Evolutionary conservation across 176 grass and related monocot species (phyloP).

Genomic region (Eragrostis nindensis): DNA sequence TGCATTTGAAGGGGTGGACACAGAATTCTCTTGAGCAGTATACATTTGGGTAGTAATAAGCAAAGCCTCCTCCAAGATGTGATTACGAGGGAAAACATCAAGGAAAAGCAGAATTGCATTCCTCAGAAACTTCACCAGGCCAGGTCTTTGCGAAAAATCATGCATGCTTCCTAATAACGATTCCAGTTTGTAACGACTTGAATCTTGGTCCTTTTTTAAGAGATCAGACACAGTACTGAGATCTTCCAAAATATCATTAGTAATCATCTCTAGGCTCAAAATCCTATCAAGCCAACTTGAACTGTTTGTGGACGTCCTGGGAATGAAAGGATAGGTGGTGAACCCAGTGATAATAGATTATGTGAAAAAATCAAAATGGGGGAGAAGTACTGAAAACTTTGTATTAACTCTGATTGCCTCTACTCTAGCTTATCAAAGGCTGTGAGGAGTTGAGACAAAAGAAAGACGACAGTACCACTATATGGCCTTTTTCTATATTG

Average conservation of each 20-base stretch:
- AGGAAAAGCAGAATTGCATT: slow-evolving; percentile 81
- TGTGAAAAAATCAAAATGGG: not conserved
- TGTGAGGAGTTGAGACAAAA: slow-evolving; percentile 7
- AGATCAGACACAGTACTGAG: slow-evolving; percentile 62
- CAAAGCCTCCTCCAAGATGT: slow-evolving; percentile 85
- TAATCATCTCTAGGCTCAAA: slow-evolving; percentile 77
- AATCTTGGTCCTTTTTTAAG: slow-evolving; percentile 55
- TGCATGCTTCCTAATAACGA: slow-evolving; percentile 54
- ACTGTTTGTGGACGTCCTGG: slow-evolving; percentile 84
- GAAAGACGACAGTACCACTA: not conserved
- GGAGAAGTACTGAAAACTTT: not conserved
- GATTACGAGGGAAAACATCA: slow-evolving; percentile 79
- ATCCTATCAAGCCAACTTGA: slow-evolving; percentile 82
- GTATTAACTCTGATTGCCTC: not conserved
- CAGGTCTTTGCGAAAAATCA: slow-evolving; percentile 54
- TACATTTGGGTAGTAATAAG: slow-evolving; percentile 63
- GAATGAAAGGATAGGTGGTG: slow-evolving; percentile 10
- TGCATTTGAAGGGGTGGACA: slow-evolving; percentile 49
- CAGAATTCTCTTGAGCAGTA: slow-evolving; percentile 46
- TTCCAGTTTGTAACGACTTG: slow-evolving; percentile 49
- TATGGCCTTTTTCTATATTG: slow-evolving; percentile 5
- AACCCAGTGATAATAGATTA: slow-evolving; percentile 1
- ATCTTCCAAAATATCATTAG: slow-evolving; percentile 77
- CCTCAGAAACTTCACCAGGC: slow-evolving; percentile 66
- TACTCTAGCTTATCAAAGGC: not conserved